Conservation (phyloP, 176 grass and related monocot genomes). For the Puccinellia tenuiflora region DNA sequence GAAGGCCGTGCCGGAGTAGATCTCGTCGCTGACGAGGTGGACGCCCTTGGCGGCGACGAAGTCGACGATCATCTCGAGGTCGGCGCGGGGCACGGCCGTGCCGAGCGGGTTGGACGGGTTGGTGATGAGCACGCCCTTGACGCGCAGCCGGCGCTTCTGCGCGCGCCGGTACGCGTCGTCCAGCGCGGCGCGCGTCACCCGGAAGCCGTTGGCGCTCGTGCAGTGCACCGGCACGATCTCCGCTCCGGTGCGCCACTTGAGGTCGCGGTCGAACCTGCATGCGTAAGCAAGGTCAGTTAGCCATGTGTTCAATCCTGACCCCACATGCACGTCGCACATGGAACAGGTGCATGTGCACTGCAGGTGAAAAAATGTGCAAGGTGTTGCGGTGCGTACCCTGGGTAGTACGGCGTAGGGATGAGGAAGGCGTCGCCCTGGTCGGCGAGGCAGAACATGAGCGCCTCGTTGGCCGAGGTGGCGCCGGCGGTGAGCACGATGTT, state of each 20-base stretch:
- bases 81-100: constrained; percentile 40
- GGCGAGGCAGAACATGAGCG: constrained; percentile 82
- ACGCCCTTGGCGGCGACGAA: constrained; percentile 66
- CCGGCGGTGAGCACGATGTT: constrained; percentile 88
- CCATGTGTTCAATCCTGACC: not conserved
- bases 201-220: constrained; percentile 56
- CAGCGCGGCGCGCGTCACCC: constrained; percentile 58
- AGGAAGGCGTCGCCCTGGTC: constrained; percentile 85
- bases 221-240: constrained; percentile 90
- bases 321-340: constrained; percentile 31
- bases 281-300: not conserved
- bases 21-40: constrained; percentile 93
- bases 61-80: constrained; percentile 53
- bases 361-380: not conserved
- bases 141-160: constrained; percentile 45
- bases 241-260: constrained; percentile 92
- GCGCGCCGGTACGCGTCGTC: constrained; percentile 66
- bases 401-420: constrained; percentile 92
- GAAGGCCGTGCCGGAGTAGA: constrained; percentile 85
- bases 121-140: constrained; percentile 85
- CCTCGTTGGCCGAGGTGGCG: constrained; percentile 89
- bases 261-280: constrained; percentile 88
- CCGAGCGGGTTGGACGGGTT: constrained; percentile 97
- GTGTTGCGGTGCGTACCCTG: constrained; percentile 44
- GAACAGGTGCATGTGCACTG: not conserved